Percentiles rank a stretch among this genome's conserved stretches.
These are phyloP conservation scores for Fraxinus angustifolia DNA, from an alignment of 305 asterid species.

Conservation along the genomic window DNA sequence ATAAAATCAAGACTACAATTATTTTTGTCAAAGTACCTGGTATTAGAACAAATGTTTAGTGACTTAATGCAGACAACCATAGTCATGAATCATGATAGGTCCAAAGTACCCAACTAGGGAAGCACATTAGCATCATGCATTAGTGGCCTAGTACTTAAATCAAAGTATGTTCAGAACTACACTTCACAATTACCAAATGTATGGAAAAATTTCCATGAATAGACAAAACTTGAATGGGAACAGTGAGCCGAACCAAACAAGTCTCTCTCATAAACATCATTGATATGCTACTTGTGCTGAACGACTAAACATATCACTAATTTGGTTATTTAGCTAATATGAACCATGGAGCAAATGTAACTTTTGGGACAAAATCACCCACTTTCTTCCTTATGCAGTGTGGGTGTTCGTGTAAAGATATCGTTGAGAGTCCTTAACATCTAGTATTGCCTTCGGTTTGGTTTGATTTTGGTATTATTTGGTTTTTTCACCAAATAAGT, in stretches of 20 bases:
- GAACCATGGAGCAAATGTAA: neutral
- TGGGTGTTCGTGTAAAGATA: neutral
- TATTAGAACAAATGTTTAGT: neutral
- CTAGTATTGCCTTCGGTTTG: neutral
- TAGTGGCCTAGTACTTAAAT: neutral
- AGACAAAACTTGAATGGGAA: neutral
- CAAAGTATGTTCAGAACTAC: neutral
- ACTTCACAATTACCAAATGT: neutral
- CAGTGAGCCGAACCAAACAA: neutral
- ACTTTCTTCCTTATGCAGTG: neutral
- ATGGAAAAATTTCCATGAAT: neutral
- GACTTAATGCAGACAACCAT: neutral
- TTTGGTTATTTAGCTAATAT: constrained; percentile 12
- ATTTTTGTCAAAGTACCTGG: neutral
- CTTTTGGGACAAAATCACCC: neutral
- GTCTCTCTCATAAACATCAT: neutral
- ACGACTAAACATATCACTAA: neutral
- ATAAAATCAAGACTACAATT: neutral
- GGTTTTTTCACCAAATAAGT: constrained; percentile 4
- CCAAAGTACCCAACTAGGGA: neutral
- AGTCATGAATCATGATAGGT: constrained; percentile 7
- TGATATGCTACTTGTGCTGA: neutral
- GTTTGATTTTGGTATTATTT: constrained; percentile 11
- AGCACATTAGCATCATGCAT: neutral
- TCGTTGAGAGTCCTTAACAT: constrained; percentile 3